phyloP scores from a whole-genome alignment of 495 filamentous ascomycete species.

The Aspergillus cavernicola region DNA sequence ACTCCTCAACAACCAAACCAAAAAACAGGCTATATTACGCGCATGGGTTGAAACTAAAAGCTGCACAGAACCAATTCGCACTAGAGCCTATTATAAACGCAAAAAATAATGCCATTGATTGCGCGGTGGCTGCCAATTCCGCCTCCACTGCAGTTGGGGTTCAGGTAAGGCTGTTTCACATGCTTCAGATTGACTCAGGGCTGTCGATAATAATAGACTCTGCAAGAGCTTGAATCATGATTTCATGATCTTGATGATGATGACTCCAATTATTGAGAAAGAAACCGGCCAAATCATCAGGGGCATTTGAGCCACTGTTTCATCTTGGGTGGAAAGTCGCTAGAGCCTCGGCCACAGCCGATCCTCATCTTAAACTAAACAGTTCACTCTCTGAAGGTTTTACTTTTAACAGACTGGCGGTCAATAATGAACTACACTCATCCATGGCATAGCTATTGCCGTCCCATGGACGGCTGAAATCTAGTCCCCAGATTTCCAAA shows the following conservation, averaged over 20 bases:
- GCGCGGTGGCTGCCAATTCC: background rate
- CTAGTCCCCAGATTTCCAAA: background rate
- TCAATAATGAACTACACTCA: background rate
- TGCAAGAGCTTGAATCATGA: background rate
- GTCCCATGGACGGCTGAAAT: background rate
- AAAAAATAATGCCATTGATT: background rate
- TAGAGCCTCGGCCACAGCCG: conserved; percentile 18
- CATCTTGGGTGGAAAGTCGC: conserved; percentile 10
- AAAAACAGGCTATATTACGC: background rate
- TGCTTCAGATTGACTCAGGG: background rate
- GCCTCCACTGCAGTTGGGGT: too few species aligned
- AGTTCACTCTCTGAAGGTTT: too few species aligned
- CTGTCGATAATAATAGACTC: background rate
- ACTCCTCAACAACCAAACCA: background rate
- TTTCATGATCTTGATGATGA: too few species aligned
- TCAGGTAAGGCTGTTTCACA: too few species aligned
- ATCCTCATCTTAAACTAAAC: conserved; percentile 22
- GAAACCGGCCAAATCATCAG: conserved; percentile 14
- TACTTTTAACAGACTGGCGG: background rate
- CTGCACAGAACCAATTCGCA: too few species aligned
- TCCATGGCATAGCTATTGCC: background rate
- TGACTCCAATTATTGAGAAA: background rate
- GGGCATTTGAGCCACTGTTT: conserved; percentile 21
- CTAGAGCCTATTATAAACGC: too few species aligned
- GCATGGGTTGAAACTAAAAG: conserved; percentile 1